Evolutionary conservation across 768 basidiomycete species (phyloP).

Genomic region (Ramaria sp.): DNA sequence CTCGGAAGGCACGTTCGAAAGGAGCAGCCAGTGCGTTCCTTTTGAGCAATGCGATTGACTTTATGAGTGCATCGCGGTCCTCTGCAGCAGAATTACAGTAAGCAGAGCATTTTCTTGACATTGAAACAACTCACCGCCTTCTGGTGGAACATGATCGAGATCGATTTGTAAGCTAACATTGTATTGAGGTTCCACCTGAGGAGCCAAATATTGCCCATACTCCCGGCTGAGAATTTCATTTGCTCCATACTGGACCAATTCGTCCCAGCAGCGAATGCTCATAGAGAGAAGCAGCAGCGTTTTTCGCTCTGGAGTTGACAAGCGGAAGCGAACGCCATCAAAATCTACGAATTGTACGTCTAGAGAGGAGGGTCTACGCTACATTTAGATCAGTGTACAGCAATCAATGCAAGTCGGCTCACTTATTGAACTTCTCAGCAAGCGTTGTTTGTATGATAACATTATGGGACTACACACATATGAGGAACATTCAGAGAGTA

Average conservation of each 20-base stretch:
- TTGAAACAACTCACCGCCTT: constrained; percentile 48
- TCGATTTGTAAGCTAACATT: constrained; percentile 83
- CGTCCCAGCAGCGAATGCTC: constrained; percentile 96
- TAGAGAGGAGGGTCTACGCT: constrained; percentile 68
- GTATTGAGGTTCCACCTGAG: constrained; percentile 75
- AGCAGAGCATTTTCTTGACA: neutral
- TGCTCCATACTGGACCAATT: constrained; percentile 82
- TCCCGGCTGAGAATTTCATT: constrained; percentile 67
- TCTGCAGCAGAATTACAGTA: constrained; percentile 33
- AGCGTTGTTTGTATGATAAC: constrained; percentile 88
- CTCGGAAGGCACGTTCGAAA: constrained; percentile 78
- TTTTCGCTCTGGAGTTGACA: constrained; percentile 83
- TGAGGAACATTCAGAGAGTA: constrained; percentile 7
- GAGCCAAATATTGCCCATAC: constrained; percentile 63
- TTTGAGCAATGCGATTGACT: constrained; percentile 76
- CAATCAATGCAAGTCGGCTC: constrained; percentile 17
- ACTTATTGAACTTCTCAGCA: constrained; percentile 81
- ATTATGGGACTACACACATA: constrained; percentile 53
- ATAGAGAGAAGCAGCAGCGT: constrained; percentile 80
- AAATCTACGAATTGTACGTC: constrained; percentile 98
- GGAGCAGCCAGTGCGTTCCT: constrained; percentile 92
- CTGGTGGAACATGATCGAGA: constrained; percentile 73
- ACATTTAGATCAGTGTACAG: constrained; percentile 10
- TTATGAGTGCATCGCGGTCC: constrained; percentile 66
- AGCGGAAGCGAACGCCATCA: constrained; percentile 89